Evolutionary conservation across 2,329 filamentous ascomycete genomes (phyloP).

Genomic region (Sporothrix mexicana): DNA sequence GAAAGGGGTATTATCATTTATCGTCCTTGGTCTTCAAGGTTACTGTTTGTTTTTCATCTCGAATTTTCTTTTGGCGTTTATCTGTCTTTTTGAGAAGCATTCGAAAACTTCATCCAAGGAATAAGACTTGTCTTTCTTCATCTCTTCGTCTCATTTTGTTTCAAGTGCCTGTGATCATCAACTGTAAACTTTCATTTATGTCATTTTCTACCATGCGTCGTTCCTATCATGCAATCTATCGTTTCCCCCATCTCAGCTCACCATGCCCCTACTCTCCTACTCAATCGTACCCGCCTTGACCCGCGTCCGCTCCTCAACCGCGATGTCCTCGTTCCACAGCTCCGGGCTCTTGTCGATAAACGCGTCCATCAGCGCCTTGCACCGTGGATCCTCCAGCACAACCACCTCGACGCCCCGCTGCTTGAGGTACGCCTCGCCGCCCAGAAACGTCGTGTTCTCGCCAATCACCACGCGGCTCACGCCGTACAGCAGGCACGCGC

Average conservation of each 20-base stretch:
- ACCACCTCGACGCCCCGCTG: constrained; percentile 73
- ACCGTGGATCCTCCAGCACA: constrained; percentile 69
- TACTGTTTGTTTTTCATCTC: no score
- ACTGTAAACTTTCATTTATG: neutral
- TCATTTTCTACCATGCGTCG: neutral
- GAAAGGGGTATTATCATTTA: no score
- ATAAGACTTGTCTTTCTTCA: no score
- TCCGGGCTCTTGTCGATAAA: constrained; percentile 76
- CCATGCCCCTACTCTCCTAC: neutral
- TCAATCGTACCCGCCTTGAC: constrained; percentile 44
- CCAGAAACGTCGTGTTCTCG: constrained; percentile 76
- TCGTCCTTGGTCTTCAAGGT: no score
- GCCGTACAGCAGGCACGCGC: constrained; percentile 77
- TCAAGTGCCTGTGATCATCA: neutral
- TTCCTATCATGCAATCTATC: neutral
- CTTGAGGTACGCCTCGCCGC: constrained; percentile 73
- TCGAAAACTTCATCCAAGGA: no score
- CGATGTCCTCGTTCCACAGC: constrained; percentile 70
- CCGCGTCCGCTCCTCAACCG: constrained; percentile 52
- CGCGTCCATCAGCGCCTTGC: constrained; percentile 70
- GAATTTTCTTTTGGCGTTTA: no score
- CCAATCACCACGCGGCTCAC: constrained; percentile 76
- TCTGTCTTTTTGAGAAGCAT: no score
- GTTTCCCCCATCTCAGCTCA: neutral
- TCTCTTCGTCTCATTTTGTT: no score